Evolutionary conservation across 2,329 filamentous ascomycete genomes (phyloP).

Genomic region (Fusarium tuaranense): DNA sequence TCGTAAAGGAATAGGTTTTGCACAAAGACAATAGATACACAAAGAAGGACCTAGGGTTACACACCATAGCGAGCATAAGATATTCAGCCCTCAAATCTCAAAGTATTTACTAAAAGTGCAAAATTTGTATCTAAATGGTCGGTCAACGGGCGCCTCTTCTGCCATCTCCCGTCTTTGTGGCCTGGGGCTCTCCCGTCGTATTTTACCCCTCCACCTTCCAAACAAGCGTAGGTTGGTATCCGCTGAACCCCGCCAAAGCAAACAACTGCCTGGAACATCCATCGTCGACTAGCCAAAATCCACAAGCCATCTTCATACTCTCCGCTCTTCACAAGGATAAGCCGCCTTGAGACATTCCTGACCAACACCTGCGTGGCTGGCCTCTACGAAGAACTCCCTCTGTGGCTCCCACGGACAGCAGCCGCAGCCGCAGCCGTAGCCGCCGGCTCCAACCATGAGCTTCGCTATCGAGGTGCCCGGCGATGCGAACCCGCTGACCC

Average conservation of each 20-base stretch:
- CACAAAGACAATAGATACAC: background rate
- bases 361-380: constrained; percentile 7
- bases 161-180: constrained; percentile 19
- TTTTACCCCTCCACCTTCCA: constrained; percentile 30
- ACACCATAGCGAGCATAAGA: background rate
- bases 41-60: no score
- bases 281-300: constrained; percentile 33
- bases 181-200: constrained; percentile 19
- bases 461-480: constrained; percentile 83
- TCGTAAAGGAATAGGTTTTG: background rate
- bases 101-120: background rate
- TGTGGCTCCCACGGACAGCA: constrained; percentile 31
- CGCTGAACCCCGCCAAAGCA: constrained; percentile 39
- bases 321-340: constrained; percentile 19
- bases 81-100: background rate
- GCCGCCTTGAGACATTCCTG: constrained; percentile 5
- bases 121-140: background rate
- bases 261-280: constrained; percentile 32
- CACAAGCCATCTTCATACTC: constrained; percentile 25
- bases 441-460: constrained; percentile 63
- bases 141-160: background rate
- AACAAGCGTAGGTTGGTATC: background rate
- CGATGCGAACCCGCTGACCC: constrained; percentile 79
- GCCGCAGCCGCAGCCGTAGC: constrained; percentile 26
- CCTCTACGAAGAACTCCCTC: constrained; percentile 14